These are phyloP conservation scores for Triangularia verruculosa DNA, from an alignment of 2,329 filamentous ascomycete species.

Conservation along the genomic window DNA sequence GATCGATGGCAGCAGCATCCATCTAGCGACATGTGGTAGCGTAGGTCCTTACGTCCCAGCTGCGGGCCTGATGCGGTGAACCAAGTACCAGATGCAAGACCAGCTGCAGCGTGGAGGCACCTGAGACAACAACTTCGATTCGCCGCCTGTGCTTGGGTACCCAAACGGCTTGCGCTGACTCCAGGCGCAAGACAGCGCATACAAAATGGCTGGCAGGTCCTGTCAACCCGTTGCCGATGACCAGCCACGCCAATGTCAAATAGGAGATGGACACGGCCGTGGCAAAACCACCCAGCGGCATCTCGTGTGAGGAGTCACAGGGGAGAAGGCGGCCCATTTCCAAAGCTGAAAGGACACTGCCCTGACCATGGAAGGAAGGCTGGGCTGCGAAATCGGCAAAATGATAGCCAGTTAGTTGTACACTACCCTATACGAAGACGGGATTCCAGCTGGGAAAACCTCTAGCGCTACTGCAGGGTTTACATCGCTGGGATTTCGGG, in stretches of 20 bases:
- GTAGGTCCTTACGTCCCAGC: background rate
- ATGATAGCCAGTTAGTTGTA: background rate
- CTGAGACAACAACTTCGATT: background rate
- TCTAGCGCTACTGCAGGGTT: background rate
- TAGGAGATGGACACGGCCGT: background rate
- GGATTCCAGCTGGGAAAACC: background rate
- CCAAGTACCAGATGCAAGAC: background rate
- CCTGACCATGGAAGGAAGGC: background rate
- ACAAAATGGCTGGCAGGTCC: background rate
- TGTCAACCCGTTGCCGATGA: background rate
- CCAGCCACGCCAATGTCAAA: background rate
- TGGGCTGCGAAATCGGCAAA: background rate
- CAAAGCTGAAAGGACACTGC: too few species aligned
- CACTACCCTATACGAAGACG: background rate
- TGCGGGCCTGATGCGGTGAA: background rate
- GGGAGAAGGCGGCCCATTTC: background rate
- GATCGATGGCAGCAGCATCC: background rate
- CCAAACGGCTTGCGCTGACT: background rate
- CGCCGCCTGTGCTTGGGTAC: background rate
- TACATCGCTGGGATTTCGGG: background rate
- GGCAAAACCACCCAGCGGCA: background rate
- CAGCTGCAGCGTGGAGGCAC: background rate
- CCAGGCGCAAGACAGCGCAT: background rate
- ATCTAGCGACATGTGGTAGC: background rate
- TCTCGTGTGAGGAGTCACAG: background rate